A percentile compares a stretch with the other conserved stretches of the same genome.
These are phyloP conservation scores for Penicillium mononematosum DNA, from an alignment of 495 filamentous ascomycete species.

Conservation along the genomic window DNA sequence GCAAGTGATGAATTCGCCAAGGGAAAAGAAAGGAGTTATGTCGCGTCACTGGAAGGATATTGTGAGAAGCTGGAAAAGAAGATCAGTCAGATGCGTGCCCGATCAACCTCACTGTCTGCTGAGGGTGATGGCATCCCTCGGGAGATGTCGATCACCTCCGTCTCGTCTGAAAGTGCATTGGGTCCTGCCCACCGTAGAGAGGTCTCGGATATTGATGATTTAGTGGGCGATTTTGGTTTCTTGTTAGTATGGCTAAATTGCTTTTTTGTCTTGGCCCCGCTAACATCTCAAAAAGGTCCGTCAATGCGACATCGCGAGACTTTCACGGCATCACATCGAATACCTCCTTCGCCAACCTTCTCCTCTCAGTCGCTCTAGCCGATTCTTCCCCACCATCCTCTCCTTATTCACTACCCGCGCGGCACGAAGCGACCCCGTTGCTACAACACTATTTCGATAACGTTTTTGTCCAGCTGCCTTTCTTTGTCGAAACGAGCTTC, in stretches of 20 bases:
- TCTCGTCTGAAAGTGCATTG: slow-evolving; percentile 40
- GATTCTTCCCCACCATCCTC: slow-evolving; percentile 59
- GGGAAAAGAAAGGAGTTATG: slow-evolving; percentile 93
- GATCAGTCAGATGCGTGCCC: slow-evolving; percentile 55
- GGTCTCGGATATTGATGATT: slow-evolving; percentile 72
- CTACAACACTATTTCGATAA: slow-evolving; percentile 82
- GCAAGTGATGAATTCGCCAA: slow-evolving; percentile 91
- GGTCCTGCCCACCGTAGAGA: slow-evolving; percentile 50
- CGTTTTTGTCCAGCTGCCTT: slow-evolving; percentile 73
- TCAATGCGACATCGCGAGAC: slow-evolving; percentile 89
- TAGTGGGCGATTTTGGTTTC: slow-evolving; percentile 80
- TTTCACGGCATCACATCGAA: slow-evolving; percentile 81
- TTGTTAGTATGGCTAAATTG: slow-evolving; percentile 48
- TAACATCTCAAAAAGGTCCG: slow-evolving; percentile 54
- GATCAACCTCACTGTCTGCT: slow-evolving; percentile 58
- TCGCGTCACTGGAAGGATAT: slow-evolving; percentile 83
- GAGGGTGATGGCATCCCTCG: slow-evolving; percentile 59
- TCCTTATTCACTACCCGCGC: slow-evolving; percentile 60
- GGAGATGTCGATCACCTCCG: slow-evolving; percentile 50
- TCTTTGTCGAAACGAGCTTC: slow-evolving; percentile 72
- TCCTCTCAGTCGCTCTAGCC: slow-evolving; percentile 69
- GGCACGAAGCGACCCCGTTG: slow-evolving; percentile 60
- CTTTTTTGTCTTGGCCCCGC: neutral
- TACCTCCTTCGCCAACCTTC: slow-evolving; percentile 82
- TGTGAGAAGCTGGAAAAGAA: slow-evolving; percentile 81